These are phyloP conservation scores for Fusarium buxicola DNA, from an alignment of 2,329 filamentous ascomycete species.

Conservation along the genomic window DNA sequence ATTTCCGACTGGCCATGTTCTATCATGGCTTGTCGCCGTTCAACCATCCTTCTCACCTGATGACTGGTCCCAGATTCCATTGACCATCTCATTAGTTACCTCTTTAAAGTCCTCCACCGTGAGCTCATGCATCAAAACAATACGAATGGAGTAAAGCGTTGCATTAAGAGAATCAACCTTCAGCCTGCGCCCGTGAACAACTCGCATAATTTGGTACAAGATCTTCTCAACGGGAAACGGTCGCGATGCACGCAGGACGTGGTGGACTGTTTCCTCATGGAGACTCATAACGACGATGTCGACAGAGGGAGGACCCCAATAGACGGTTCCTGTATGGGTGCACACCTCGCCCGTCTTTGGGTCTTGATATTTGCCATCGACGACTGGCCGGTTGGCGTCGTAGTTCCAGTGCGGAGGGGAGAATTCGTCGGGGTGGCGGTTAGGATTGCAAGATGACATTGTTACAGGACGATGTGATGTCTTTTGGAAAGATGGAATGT, in stretches of 20 bases:
- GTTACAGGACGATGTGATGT: background rate
- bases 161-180: background rate
- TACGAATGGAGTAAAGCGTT: background rate
- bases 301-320: background rate
- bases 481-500: background rate
- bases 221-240: background rate
- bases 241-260: background rate
- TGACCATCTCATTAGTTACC: background rate
- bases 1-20: constrained; percentile 1
- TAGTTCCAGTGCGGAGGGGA: background rate
- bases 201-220: background rate
- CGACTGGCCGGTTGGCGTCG: background rate
- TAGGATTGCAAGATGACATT: background rate
- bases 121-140: background rate
- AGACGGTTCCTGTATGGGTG: background rate
- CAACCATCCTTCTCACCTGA: too few species aligned
- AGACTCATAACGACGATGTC: background rate
- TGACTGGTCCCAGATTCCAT: background rate
- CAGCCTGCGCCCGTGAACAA: background rate
- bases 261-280: background rate
- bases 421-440: background rate
- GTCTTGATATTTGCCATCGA: background rate
- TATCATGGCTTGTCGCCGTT: background rate
- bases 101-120: background rate
- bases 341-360: background rate